These are phyloP conservation scores for Candida orba DNA, from an alignment of 805 yeast species.

Conservation along the genomic window DNA sequence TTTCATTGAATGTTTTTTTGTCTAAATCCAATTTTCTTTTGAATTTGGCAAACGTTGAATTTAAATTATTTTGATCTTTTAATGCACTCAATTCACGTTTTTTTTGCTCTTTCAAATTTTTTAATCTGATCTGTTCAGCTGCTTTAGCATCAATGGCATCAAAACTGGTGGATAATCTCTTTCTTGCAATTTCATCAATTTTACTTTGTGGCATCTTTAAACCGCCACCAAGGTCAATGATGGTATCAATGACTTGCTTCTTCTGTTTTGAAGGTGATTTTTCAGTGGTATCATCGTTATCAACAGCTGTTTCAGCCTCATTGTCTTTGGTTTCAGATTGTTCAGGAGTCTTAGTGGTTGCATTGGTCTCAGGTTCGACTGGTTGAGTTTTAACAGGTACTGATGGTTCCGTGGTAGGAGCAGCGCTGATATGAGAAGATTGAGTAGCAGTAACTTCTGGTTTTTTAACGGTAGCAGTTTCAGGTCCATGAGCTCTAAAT, in stretches of 20 bases:
- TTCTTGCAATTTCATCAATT: slow-evolving; percentile 21
- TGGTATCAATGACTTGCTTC: slow-evolving; percentile 15
- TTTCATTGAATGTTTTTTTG: slow-evolving; percentile 12
- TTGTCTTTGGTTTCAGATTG: background rate
- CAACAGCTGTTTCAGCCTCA: background rate
- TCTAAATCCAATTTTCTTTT: slow-evolving; percentile 22
- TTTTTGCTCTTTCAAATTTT: slow-evolving; percentile 21
- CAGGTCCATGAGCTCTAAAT: slow-evolving; percentile 11
- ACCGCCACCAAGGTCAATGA: slow-evolving; percentile 25
- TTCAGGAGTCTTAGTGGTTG: background rate
- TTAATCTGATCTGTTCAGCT: slow-evolving; percentile 18
- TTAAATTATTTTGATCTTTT: slow-evolving; percentile 20
- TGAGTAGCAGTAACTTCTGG: slow-evolving; percentile 2
- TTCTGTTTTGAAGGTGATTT: slow-evolving; percentile 1
- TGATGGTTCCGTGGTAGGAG: background rate
- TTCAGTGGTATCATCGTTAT: background rate
- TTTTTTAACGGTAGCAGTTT: no score
- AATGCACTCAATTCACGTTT: slow-evolving; percentile 19
- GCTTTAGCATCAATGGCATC: slow-evolving; percentile 19
- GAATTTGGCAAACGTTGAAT: slow-evolving; percentile 21
- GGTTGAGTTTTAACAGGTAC: background rate
- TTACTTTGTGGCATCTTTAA: slow-evolving; percentile 22
- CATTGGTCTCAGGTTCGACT: background rate
- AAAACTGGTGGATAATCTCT: slow-evolving; percentile 16
- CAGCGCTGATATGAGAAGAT: background rate